phyloP scores from a whole-genome alignment of 257 asterid genomes.

The Solanum piurae region DNA sequence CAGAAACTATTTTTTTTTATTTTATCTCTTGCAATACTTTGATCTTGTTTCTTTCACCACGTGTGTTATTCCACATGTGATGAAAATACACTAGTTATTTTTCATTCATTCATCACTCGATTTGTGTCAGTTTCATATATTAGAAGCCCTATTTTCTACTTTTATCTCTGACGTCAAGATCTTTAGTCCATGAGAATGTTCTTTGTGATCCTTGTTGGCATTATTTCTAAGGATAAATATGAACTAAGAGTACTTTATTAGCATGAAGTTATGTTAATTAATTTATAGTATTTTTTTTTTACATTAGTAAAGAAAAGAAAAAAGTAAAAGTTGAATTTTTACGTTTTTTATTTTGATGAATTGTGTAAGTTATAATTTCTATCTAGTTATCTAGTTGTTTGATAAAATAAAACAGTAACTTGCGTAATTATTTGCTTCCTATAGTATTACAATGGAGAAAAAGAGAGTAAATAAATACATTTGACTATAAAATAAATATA shows the following conservation, averaged over 20 bases:
- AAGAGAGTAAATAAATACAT: too few species aligned
- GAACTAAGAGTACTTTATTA: neutral
- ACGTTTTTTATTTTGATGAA: neutral
- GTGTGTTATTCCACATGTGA: neutral
- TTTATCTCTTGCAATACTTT: neutral
- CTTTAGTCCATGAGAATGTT: neutral
- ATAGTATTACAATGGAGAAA: too few species aligned
- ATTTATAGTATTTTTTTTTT: too few species aligned
- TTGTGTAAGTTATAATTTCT: neutral
- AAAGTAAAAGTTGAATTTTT: neutral
- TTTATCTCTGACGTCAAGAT: too few species aligned
- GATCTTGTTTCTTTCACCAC: neutral
- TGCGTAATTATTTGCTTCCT: too few species aligned
- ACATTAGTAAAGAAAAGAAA: neutral
- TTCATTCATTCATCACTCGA: too few species aligned
- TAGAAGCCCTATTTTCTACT: neutral
- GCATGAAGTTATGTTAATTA: neutral
- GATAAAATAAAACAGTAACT: too few species aligned
- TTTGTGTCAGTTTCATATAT: too few species aligned
- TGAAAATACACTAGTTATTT: too few species aligned
- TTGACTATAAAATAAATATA: too few species aligned
- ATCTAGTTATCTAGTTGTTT: neutral
- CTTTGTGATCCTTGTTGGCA: neutral
- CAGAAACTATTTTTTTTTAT: too few species aligned
- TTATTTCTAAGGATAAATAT: neutral